These are phyloP conservation scores for Neurospora africana DNA, from an alignment of 495 filamentous ascomycete genomes.

Conservation along the genomic window DNA sequence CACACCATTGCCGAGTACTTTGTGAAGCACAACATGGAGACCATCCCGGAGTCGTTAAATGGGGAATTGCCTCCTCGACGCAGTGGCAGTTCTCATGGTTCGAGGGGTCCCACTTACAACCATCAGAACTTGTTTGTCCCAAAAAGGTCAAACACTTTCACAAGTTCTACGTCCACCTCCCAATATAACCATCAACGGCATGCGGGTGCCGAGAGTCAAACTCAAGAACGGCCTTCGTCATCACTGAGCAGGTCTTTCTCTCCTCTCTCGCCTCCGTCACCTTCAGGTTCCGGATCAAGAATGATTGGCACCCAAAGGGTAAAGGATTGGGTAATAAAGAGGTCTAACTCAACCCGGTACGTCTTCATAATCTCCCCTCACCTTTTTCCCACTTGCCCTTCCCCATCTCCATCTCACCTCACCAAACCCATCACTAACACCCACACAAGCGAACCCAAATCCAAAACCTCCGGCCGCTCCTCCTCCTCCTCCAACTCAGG, in stretches of 20 bases:
- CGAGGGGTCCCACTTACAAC: neutral
- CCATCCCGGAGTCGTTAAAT: neutral
- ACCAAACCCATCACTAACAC: neutral
- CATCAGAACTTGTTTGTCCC: neutral
- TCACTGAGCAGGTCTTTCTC: neutral
- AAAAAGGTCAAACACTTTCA: neutral
- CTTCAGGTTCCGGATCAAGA: neutral
- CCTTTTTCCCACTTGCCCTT: neutral
- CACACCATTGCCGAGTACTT: neutral
- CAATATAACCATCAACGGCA: neutral
- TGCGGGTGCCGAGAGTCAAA: neutral
- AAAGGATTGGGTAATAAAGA: slow-evolving; percentile 21
- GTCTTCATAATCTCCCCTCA: neutral
- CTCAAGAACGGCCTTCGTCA: neutral
- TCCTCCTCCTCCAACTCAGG: slow-evolving; percentile 4
- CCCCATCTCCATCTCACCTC: neutral
- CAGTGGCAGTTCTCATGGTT: neutral
- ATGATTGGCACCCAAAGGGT: slow-evolving; percentile 10
- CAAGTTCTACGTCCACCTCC: neutral
- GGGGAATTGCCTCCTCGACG: neutral
- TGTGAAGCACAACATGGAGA: neutral
- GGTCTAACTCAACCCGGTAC: slow-evolving; percentile 17
- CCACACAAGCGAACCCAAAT: neutral
- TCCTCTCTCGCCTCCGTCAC: neutral
- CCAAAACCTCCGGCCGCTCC: neutral